Conservation (phyloP, 495 filamentous ascomycete genomes). For the Immersiella caudata region DNA sequence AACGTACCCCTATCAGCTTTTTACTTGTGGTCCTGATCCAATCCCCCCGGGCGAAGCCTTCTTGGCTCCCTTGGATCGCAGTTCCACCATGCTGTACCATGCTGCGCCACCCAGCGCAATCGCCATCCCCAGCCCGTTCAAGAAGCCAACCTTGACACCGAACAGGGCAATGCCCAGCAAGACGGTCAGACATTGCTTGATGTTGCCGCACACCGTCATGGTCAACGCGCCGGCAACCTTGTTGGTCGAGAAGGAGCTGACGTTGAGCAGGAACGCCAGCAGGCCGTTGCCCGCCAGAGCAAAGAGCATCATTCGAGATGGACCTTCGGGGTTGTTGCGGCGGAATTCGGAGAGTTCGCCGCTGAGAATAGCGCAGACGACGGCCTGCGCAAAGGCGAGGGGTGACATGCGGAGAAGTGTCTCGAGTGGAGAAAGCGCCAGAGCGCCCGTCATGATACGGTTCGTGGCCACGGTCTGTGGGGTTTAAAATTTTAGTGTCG, state of each 20-base stretch:
- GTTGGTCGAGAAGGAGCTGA: constrained; percentile 59
- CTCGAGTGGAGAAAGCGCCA: constrained; percentile 55
- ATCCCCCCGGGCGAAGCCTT: background rate
- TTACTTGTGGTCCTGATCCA: background rate
- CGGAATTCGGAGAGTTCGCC: constrained; percentile 48
- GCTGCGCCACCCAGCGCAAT: constrained; percentile 51
- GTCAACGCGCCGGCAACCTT: constrained; percentile 59
- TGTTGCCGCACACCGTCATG: constrained; percentile 60
- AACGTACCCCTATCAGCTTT: background rate
- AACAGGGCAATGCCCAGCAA: constrained; percentile 56
- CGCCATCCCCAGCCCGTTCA: constrained; percentile 51
- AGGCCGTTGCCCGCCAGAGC: constrained; percentile 51
- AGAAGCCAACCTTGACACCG: constrained; percentile 47
- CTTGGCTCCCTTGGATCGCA: constrained; percentile 28
- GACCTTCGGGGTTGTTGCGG: constrained; percentile 19
- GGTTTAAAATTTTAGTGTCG: background rate
- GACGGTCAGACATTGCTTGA: constrained; percentile 63
- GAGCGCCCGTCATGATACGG: constrained; percentile 56
- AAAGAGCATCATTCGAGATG: constrained; percentile 24
- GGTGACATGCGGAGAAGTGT: constrained; percentile 59
- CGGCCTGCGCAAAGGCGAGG: constrained; percentile 54
- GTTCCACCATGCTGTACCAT: constrained; percentile 50
- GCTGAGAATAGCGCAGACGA: constrained; percentile 50
- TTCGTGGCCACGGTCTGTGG: constrained; percentile 56
- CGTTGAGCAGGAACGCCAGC: constrained; percentile 57